These are phyloP conservation scores for Pseudogymnoascus sp. DNA, from an alignment of 2,329 filamentous ascomycete species.

Conservation along the genomic window DNA sequence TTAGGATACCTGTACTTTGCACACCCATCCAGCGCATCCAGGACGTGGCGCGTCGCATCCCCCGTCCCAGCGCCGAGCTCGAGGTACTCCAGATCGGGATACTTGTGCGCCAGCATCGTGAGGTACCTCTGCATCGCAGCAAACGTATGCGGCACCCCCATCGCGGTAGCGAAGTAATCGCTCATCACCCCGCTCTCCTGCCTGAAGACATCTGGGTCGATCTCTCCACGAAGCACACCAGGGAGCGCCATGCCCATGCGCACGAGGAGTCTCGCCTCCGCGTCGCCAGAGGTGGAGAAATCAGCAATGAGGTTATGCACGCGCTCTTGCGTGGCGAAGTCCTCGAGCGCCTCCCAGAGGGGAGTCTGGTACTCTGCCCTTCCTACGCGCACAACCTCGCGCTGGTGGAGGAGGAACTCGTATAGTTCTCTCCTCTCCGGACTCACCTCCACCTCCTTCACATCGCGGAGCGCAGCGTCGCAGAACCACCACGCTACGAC, in stretches of 20 bases:
- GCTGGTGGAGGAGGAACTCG: background rate
- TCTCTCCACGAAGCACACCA: background rate
- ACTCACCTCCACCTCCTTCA: background rate
- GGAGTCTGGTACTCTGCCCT: background rate
- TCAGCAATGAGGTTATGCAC: background rate
- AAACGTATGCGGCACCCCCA: background rate
- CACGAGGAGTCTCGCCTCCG: background rate
- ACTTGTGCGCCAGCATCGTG: conserved; percentile 14
- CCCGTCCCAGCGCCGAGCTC: conserved; percentile 24
- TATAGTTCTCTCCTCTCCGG: background rate
- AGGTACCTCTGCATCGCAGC: background rate
- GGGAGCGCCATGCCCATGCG: background rate
- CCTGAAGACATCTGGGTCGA: background rate
- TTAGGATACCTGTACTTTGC: background rate
- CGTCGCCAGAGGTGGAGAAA: background rate
- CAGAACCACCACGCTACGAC: background rate
- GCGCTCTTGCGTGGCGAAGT: background rate
- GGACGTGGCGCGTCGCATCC: conserved; percentile 12
- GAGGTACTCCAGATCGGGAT: conserved; percentile 22
- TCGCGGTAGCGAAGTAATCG: background rate
- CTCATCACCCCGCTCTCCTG: background rate
- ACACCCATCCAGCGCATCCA: conserved; percentile 2
- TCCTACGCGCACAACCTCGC: background rate
- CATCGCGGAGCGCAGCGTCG: background rate
- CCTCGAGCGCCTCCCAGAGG: background rate